Evolutionary conservation across 768 basidiomycete species (phyloP), one percentile per base, ranked within the genome.

Genomic region (Clavaria fumosa): DNA sequence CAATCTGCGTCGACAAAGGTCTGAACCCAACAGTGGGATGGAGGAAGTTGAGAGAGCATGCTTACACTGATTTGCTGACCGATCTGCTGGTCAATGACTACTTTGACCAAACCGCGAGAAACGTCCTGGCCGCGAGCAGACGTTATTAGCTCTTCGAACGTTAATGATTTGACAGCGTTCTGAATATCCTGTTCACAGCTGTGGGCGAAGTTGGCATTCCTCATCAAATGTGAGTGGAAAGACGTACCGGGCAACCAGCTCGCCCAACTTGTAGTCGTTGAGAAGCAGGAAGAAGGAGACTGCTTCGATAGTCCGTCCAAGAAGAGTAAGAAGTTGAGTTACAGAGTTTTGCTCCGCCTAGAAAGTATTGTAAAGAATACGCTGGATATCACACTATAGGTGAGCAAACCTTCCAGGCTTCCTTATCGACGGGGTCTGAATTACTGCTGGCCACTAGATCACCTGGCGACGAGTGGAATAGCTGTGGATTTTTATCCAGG

Each of bases 51-150:
- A 28, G 9, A 14, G 9, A 28, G 27, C 27, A 23, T 19, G 55
- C 82, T 48, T 55, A 91, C 90, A 46, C 85, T 89, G 36, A 90
- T 84, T 53, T 97, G 90, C 52, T 93, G 88, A 15, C 85, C 85
- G 47, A 97, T 97, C 54, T 99, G 95, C 52, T 93, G 89, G 55
- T 99, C 86, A 47, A 99, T 97, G 46, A 99, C 74, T 22, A 91
- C 78, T 45, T 93, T 97, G 7, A 97, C 91, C 27, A 99, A 60
- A 9, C 78, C 78, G 45, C 86, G 70, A 6, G 95, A 93, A 17
- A 79, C 73, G n/a, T 77, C 78, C 47, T 89, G 73, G 26, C 95
- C 95, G 48, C 77, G 71, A 50, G 79, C 73, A 24, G 75, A 72
- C 14, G 85, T 89, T 43, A 99, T 74, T 23, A 99, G 64, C 21